Percentiles rank a stretch among this genome's conserved stretches.
Conservation (phyloP, 23 red algal species). For the Rhodosorus marinus region DNA sequence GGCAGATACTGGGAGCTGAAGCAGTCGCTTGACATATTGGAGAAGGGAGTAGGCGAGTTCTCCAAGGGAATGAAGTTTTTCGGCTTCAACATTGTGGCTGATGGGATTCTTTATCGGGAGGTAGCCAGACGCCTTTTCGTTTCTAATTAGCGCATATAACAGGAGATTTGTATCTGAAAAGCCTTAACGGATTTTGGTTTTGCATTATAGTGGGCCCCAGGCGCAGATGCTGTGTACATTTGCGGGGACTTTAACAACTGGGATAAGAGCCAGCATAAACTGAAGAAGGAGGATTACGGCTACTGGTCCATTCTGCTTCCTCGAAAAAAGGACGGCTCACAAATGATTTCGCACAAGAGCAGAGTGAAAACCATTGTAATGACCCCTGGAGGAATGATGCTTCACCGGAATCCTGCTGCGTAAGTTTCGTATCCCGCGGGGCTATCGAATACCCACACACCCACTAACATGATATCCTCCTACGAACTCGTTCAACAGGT, state of each 20-base stretch:
- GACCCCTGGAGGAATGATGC: conserved; percentile 43
- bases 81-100: conserved; percentile 42
- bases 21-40: conserved; percentile 29
- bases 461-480: no score
- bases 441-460: no score
- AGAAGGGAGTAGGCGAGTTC: conserved; percentile 69
- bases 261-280: conserved; percentile 27
- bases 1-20: conserved; percentile 36
- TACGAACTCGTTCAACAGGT: no score
- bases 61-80: conserved; percentile 44
- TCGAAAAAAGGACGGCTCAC: conserved; percentile 53
- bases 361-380: conserved; percentile 78
- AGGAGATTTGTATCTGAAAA: no score
- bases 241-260: conserved; percentile 96
- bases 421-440: no score
- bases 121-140: no score
- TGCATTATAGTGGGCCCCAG: conserved; percentile 95
- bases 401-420: conserved; percentile 93
- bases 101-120: conserved; percentile 73
- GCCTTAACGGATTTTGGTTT: no score
- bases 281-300: conserved; percentile 59
- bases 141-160: no score
- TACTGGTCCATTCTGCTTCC: conserved; percentile 55
- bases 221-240: conserved; percentile 57
- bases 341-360: conserved; percentile 46